phyloP scores from a whole-genome alignment of 2,329 filamentous ascomycete species.

The Leptographium galeiforme region DNA sequence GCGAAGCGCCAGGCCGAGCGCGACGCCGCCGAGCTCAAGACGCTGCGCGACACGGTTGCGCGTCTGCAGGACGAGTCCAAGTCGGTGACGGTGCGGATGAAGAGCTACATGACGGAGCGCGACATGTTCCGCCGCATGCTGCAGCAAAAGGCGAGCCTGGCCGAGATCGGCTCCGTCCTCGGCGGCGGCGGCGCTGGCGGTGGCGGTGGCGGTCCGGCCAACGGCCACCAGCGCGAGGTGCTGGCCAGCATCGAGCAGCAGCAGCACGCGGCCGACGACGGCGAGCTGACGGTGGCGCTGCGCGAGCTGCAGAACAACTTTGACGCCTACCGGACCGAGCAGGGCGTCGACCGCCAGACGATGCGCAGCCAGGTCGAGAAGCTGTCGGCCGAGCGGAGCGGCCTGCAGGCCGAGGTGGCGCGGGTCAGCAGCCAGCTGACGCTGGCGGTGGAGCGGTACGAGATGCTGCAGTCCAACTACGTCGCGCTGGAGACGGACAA shows the following conservation, averaged over 20 bases:
- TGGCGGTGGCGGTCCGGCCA: constrained; percentile 21
- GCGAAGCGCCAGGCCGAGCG: constrained; percentile 49
- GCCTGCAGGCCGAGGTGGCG: constrained; percentile 70
- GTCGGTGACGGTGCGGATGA: constrained; percentile 67
- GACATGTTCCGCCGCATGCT: constrained; percentile 97
- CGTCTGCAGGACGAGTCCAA: constrained; percentile 67
- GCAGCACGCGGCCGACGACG: constrained; percentile 43
- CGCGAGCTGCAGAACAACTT: constrained; percentile 84
- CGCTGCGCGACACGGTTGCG: constrained; percentile 23
- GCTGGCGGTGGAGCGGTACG: constrained; percentile 69
- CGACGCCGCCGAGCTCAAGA: constrained; percentile 58
- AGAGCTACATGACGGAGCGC: constrained; percentile 88
- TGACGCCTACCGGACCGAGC: constrained; percentile 78
- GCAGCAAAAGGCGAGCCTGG: constrained; percentile 51
- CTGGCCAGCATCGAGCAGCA: constrained; percentile 37
- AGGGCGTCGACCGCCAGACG: constrained; percentile 65
- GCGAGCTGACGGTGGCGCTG: constrained; percentile 63
- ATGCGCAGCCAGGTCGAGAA: constrained; percentile 75
- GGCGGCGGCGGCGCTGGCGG: constrained; percentile 41
- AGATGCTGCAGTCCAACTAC: constrained; percentile 83
- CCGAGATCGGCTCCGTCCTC: constrained; percentile 54
- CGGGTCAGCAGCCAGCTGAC: constrained; percentile 68
- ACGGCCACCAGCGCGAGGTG: constrained; percentile 39
- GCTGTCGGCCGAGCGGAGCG: constrained; percentile 68
- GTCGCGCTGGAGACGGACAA: constrained; percentile 75